Evolutionary conservation across 2,329 filamentous ascomycete species (phyloP).

Genomic region (Fusarium avenaceum): DNA sequence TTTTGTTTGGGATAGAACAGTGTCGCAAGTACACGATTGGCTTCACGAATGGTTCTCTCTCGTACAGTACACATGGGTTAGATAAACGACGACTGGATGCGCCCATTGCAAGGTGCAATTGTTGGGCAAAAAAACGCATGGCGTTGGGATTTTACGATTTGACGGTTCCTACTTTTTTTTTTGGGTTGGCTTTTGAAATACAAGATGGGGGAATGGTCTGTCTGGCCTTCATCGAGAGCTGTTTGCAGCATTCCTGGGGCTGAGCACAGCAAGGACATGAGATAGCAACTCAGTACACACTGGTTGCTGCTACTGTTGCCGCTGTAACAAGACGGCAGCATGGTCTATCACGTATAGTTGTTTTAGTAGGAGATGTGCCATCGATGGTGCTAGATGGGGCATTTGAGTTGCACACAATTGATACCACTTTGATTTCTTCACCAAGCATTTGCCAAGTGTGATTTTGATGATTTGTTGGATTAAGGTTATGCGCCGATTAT

Average conservation of each 20-base stretch:
- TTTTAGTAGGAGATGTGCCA: conserved; percentile 3
- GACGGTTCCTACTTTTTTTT: conserved; percentile 29
- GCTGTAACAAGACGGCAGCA: conserved; percentile 15
- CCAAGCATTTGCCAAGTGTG: background rate
- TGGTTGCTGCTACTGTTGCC: conserved; percentile 5
- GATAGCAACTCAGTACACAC: conserved; percentile 27
- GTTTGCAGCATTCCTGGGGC: conserved; percentile 13
- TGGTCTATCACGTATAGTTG: conserved; percentile 25
- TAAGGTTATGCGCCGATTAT: background rate
- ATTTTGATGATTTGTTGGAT: background rate
- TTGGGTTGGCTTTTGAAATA: conserved; percentile 16
- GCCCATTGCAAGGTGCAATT: conserved; percentile 21
- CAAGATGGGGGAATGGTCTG: conserved; percentile 10
- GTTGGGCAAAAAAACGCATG: conserved; percentile 43
- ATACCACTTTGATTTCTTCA: conserved; percentile 44
- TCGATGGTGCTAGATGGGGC: conserved; percentile 24
- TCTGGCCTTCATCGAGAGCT: conserved; percentile 8
- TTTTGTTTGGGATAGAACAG: conserved; percentile 28
- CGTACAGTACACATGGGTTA: conserved; percentile 35
- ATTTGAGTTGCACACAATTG: conserved; percentile 42
- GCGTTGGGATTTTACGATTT: conserved; percentile 43
- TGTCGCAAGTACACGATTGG: conserved; percentile 46
- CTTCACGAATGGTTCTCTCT: conserved; percentile 40
- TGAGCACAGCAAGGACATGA: conserved; percentile 1
- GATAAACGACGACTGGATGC: conserved; percentile 46